Base-by-base conservation (phyloP, 768 basidiomycete species). In the Rubroboletus pulcherrimus region DNA sequence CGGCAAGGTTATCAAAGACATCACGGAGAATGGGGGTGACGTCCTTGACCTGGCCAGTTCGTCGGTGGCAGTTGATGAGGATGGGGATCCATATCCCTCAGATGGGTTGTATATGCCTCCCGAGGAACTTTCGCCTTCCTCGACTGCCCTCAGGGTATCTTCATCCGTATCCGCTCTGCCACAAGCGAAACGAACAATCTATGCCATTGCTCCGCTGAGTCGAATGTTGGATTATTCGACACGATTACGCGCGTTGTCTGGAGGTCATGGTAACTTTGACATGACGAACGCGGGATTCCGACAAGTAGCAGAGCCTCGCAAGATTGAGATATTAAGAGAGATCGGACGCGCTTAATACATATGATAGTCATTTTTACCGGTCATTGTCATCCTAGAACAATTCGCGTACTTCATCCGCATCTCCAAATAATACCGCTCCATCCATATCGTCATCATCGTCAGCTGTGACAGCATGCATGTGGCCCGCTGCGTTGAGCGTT, bases 11-110 rank as follows among this genome's bases (percentile, higher is more conserved):
- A 81, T 92, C 44, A 90, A 86, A 64, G 92, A 94, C 63, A 73
- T 94, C n/a, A 88, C 87, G 10, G 91, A 93, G 66, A 81, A 86
- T 56, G 83, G 84, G 2, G 91, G 89, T n/a, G 89, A 92, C 65
- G 75, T 94, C 11, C 70, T 84, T 24, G 87, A 91, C 60, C 78
- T 93, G 21, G 80, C 76, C 6, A 61, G 68, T 30, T 56, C 65
- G 29, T 56, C 69, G 7, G 68, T 75, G 6, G 73, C 71, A 35
- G 68, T 66, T 8, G 73, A 73, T 11, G 76, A 74, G 12, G 75
- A 76, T 11, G 58, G 63, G 2, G 66, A 63, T 21, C 75, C 79
- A 14, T 87, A 81, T 64, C 63, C 80, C 4, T 74, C 74, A n/a
- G 82, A 89, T 50, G 85, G 82, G 9, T 70, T 89, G 2, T 93